A percentile compares a stretch with the other conserved stretches of the same genome.
Conservation (phyloP, 768 basidiomycete species). For the Rhizopogon sp. region DNA sequence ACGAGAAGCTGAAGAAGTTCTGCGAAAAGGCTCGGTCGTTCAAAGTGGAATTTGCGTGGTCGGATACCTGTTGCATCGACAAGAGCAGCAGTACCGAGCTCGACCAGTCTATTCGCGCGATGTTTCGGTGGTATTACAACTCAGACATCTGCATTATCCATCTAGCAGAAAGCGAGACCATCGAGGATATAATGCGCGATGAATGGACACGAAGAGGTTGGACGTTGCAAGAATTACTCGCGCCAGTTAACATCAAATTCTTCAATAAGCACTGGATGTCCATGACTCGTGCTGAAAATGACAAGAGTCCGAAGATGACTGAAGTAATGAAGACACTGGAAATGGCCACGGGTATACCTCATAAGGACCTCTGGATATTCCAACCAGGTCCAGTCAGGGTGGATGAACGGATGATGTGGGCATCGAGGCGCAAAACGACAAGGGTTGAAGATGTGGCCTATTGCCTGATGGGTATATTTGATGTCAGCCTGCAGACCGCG, state of each 20-base stretch:
- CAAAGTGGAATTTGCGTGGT: conserved; percentile 16
- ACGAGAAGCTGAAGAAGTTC: conserved; percentile 3
- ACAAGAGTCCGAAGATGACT: no score
- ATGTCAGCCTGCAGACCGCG: neutral
- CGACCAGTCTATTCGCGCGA: conserved; percentile 22
- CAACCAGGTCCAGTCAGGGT: no score
- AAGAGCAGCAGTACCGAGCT: conserved; percentile 13
- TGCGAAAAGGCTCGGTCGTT: conserved; percentile 15
- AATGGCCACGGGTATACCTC: no score
- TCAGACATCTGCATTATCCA: conserved; percentile 19
- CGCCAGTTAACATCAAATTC: conserved; percentile 11
- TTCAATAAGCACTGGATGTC: conserved; percentile 13
- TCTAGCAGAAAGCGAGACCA: conserved; percentile 8
- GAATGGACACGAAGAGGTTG: conserved; percentile 20
- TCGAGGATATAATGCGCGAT: conserved; percentile 8
- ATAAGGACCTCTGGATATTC: no score
- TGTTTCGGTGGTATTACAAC: conserved; percentile 23
- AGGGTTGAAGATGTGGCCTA: neutral
- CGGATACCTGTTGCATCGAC: conserved; percentile 14
- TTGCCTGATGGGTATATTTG: conserved; percentile 7
- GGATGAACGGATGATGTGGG: no score
- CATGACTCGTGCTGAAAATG: no score
- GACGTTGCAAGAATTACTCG: conserved; percentile 10
- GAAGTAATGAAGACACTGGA: no score
- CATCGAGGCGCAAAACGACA: no score